These are phyloP conservation scores for Uncinocarpus reesii DNA, from an alignment of 2,329 filamentous ascomycete genomes.

Conservation along the genomic window DNA sequence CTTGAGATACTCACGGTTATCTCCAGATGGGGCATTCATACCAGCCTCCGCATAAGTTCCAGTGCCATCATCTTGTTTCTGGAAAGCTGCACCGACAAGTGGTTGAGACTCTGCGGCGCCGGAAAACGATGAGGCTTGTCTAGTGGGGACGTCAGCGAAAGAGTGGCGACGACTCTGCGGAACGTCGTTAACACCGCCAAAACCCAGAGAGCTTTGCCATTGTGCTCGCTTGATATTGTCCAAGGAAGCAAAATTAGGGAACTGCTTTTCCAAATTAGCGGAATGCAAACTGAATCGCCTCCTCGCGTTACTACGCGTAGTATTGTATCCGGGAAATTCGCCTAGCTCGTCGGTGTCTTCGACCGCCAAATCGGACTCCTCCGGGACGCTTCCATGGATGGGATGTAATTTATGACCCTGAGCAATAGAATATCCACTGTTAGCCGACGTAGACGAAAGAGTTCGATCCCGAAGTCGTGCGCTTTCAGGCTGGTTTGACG, in stretches of 20 bases:
- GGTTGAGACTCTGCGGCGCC: conserved; percentile 29
- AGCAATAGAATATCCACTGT: conserved; percentile 27
- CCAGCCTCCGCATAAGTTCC: conserved; percentile 29
- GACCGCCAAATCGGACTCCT: conserved; percentile 36
- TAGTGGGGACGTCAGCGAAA: conserved; percentile 42
- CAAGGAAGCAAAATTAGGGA: conserved; percentile 27
- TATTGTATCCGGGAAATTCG: conserved; percentile 32
- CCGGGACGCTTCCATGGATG: conserved; percentile 34
- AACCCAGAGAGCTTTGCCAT: conserved; percentile 43
- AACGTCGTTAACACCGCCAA: conserved; percentile 37
- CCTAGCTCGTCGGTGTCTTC: conserved; percentile 39
- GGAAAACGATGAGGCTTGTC: conserved; percentile 35
- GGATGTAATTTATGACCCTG: conserved; percentile 29
- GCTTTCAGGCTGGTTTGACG: conserved; percentile 28
- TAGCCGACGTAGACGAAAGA: conserved; percentile 32
- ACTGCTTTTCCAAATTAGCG: conserved; percentile 34
- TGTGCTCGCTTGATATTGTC: conserved; percentile 40
- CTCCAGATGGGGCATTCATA: conserved; percentile 30
- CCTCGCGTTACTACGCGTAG: conserved; percentile 29
- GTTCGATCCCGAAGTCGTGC: conserved; percentile 32
- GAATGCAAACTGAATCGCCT: conserved; percentile 39
- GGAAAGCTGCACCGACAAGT: conserved; percentile 19
- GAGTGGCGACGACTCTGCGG: conserved; percentile 44
- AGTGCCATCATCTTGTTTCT: conserved; percentile 32
- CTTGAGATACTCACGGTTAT: conserved; percentile 36